A percentile compares a stretch with the other conserved stretches of the same genome.
These are phyloP conservation scores for Starmerella asiatica DNA, from an alignment of 805 yeast species.

Conservation along the genomic window DNA sequence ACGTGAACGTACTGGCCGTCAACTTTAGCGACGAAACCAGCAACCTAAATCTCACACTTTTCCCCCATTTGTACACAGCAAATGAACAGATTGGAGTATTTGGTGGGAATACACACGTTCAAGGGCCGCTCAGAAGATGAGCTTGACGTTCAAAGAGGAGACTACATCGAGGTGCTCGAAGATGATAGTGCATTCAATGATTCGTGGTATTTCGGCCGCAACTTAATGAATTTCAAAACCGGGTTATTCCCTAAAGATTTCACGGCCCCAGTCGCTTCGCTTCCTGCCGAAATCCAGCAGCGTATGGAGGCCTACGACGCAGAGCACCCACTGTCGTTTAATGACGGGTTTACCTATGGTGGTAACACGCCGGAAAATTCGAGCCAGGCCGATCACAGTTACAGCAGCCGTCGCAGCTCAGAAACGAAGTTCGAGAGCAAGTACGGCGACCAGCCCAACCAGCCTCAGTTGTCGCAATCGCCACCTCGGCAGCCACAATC, in stretches of 20 bases:
- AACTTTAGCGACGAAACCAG: too few relatives aligned
- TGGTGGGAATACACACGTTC: slow-evolving; percentile 71
- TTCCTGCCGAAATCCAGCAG: slow-evolving; percentile 14
- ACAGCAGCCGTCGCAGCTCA: neutral
- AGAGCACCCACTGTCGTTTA: neutral
- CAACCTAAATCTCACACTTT: too few relatives aligned
- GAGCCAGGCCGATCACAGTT: neutral
- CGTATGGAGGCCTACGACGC: neutral
- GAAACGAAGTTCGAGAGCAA: neutral
- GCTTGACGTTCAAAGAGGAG: slow-evolving; percentile 65
- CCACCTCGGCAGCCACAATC: too few relatives aligned
- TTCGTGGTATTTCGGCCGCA: slow-evolving; percentile 77
- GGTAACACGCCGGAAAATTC: neutral
- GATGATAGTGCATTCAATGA: slow-evolving; percentile 90
- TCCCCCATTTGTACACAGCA: too few relatives aligned
- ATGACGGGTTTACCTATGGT: too few relatives aligned
- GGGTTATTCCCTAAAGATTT: slow-evolving; percentile 88
- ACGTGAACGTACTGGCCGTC: too few relatives aligned
- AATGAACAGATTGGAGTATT: slow-evolving; percentile 14
- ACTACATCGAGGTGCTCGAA: slow-evolving; percentile 73
- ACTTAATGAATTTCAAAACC: slow-evolving; percentile 53
- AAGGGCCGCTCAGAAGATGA: slow-evolving; percentile 83
- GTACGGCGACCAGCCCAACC: neutral
- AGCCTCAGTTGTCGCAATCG: neutral
- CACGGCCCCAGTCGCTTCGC: slow-evolving; percentile 32